Conservation (phyloP, 305 asterid species). For the Petunia hybrid region DNA sequence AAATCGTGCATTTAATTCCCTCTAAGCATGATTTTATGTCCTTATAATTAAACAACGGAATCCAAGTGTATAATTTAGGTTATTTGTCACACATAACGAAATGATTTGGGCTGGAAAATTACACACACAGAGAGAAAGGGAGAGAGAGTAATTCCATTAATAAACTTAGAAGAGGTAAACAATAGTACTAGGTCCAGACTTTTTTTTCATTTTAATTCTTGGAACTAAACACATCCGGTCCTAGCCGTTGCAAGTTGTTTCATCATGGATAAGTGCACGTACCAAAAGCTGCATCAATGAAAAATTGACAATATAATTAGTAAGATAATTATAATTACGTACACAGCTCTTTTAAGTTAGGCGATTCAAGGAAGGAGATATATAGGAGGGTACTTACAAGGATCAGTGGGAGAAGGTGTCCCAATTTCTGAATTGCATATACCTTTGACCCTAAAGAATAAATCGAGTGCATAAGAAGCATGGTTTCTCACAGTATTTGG, state of each 20-base stretch:
- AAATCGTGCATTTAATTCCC: no score
- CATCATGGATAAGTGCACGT: neutral
- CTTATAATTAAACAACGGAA: no score
- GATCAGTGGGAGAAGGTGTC: slow-evolving; percentile 15
- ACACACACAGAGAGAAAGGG: neutral
- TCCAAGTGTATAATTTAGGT: no score
- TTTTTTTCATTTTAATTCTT: neutral
- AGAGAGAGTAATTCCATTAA: neutral
- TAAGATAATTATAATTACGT: no score
- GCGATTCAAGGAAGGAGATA: no score
- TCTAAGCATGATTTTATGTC: no score
- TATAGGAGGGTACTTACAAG: slow-evolving; percentile 2
- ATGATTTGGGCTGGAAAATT: no score
- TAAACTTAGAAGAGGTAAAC: neutral
- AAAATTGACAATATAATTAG: neutral
- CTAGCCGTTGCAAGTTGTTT: neutral
- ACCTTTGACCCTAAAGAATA: neutral
- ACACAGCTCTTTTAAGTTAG: neutral
- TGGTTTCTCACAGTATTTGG: slow-evolving; percentile 32
- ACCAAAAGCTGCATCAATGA: slow-evolving; percentile 5
- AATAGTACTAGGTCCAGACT: neutral
- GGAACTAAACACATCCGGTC: neutral
- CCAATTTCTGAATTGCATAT: slow-evolving; percentile 12
- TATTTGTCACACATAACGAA: no score
- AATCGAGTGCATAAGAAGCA: slow-evolving; percentile 35